Evolutionary conservation across 805 yeast species (phyloP), one percentile per base, ranked within the genome.

Genomic region (Metschnikowia anglica): DNA sequence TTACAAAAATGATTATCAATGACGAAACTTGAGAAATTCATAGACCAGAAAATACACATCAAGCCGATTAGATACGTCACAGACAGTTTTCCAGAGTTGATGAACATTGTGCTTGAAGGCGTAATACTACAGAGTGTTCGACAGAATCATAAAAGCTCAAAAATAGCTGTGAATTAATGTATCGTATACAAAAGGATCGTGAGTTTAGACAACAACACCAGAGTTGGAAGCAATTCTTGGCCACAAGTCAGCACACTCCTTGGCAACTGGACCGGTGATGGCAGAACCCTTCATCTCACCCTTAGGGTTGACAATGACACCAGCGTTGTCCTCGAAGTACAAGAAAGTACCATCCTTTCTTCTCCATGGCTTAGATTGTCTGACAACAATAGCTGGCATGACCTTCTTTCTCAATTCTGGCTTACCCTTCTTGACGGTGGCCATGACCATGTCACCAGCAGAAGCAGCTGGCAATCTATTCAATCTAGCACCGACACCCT

Each of bases 211-310:
- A 76, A 93, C 99, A 74, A 93, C 99, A 88, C 99, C 99, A 66
- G 99, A 93, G 91, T 88, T 88, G 63, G 97, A 89, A 71, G 99
- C 98, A 81, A 93, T 93, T 83, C 99, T 88, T 76, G 99, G 99
- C 99, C 99, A 93, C 76, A 93, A 86, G 74, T 93, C 99, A 74
- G 99, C 99, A 83, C 99, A 95, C 83, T 93, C 99, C 81, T 93
- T 93, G 76, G 97, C 98, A 72, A 93, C 99, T 70, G 99, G 99
- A 77, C 99, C 99, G 70, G 99, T 95, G 75, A 93, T 93, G 70
- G 99, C 99, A 62, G 99, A 95, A 79, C 99, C 99, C 84, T 93
- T 93, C 99, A 95, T 93, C 80, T 93, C 99, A 83, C 99, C 99
- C 93, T 93, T 93, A 73, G 99, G 99, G 81, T 93, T 93, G 74